Base-by-base conservation (phyloP, 2,329 filamentous ascomycete genomes). In the Ascochyta pisi region DNA sequence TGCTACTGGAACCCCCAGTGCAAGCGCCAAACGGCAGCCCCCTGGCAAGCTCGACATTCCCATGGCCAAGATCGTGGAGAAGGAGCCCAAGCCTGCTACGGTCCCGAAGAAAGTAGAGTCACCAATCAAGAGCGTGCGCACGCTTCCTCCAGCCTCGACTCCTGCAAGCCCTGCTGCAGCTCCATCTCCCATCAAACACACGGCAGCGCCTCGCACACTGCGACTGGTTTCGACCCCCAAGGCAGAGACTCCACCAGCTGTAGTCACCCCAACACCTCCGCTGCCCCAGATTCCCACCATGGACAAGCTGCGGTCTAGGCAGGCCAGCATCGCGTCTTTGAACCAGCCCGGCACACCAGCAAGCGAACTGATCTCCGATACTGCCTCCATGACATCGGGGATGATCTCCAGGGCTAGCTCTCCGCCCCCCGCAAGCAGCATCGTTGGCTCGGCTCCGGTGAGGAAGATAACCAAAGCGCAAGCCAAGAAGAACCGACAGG, bases 361-460 rank as follows among this genome's bases (percentile, higher is more conserved):
- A 1, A 92, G 89, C 68, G 90, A 93, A 67, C 80, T 86, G 52
- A 81, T 91, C 33, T 92, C 89, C n/a, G 90, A 94, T 69, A 91
- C 84, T 50, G 86, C 89, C 10, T 92, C 89, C 0, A 79, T 92
- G 22, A 82, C 91, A 4, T 93, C 90, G 15, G 83, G 86, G 2
- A 90, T 89, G 2, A 77, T 89, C 31, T 91, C 90, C 13, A 84
- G 90, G 39, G 86, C 89, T 15, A 90, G 82, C 68, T 92, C 90
- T 4, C 90, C 90, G 3, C 79, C 80, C 24, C 89, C 69, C 6
- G 46, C 88, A 7, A 84, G 84, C 27, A 78, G 81, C 3, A 88
- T 83, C 64, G 79, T 92, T 43, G 89, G 90, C 4, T 86, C 86
- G 42, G 89, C 89, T 4, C 86, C 88, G 13, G 81, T 90, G 3